Percentiles rank a stretch among this genome's conserved stretches.
phyloP scores from a whole-genome alignment of 306 rosid species.

The Geum urbanum region DNA sequence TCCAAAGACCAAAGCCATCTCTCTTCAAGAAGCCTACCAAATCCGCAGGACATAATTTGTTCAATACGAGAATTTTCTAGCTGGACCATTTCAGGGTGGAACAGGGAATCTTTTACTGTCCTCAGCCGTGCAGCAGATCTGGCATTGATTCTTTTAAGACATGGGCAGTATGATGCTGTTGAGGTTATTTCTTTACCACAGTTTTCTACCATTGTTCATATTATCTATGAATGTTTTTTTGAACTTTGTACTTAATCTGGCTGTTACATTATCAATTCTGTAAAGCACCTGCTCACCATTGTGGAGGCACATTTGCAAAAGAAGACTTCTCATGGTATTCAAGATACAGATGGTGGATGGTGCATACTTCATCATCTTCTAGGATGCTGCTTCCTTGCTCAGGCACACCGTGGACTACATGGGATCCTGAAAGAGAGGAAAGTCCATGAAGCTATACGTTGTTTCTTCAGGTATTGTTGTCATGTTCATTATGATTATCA shows the following conservation, averaged over 20 bases:
- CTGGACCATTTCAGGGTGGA: constrained; percentile 75
- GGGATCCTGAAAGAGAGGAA: constrained; percentile 68
- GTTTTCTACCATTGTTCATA: neutral
- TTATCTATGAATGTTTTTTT: neutral
- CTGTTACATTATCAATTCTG: constrained; percentile 25
- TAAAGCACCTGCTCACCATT: constrained; percentile 60
- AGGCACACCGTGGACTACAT: constrained; percentile 65
- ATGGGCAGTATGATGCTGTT: constrained; percentile 76
- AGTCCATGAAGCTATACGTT: constrained; percentile 66
- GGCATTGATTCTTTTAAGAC: constrained; percentile 71
- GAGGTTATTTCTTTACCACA: constrained; percentile 51
- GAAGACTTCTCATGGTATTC: constrained; percentile 74
- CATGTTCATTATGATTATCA: neutral
- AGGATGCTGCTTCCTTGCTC: constrained; percentile 87
- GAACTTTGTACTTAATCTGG: constrained; percentile 1
- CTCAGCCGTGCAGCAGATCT: constrained; percentile 75
- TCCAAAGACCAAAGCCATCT: constrained; percentile 31
- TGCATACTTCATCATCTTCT: constrained; percentile 83
- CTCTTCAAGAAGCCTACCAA: constrained; percentile 47
- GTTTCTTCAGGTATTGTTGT: constrained; percentile 76
- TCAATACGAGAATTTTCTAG: constrained; percentile 61
- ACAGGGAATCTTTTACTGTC: constrained; percentile 57
- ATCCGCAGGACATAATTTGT: constrained; percentile 35
- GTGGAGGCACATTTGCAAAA: constrained; percentile 68
- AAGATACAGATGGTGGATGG: constrained; percentile 83